These are phyloP conservation scores for Cyberlindnera bimundalis DNA, from an alignment of 805 yeast genomes.

Conservation along the genomic window DNA sequence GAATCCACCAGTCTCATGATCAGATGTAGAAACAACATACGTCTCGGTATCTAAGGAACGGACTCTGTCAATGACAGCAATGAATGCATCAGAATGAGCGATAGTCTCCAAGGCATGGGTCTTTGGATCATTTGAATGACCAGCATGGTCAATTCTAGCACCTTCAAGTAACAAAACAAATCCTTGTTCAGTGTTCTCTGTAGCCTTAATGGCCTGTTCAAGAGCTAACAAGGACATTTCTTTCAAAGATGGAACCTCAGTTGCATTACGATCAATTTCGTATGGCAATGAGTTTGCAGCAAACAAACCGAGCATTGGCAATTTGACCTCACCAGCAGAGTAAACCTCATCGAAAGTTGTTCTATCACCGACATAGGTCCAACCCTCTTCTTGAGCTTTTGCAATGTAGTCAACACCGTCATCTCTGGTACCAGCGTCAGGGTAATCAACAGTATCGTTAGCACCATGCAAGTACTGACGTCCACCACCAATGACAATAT, in stretches of 20 bases:
- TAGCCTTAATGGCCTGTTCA: slow-evolving; percentile 60
- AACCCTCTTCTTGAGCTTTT: slow-evolving; percentile 58
- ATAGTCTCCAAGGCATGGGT: slow-evolving; percentile 89
- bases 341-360: slow-evolving; percentile 50
- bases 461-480: slow-evolving; percentile 73
- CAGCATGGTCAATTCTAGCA: slow-evolving; percentile 92
- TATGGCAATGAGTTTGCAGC: slow-evolving; percentile 75
- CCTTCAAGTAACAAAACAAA: slow-evolving; percentile 87
- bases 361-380: slow-evolving; percentile 62
- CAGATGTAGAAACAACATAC: slow-evolving; percentile 75
- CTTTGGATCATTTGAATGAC: slow-evolving; percentile 88
- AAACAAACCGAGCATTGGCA: slow-evolving; percentile 75
- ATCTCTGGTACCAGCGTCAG: slow-evolving; percentile 53
- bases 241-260: slow-evolving; percentile 65
- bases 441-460: slow-evolving; percentile 26
- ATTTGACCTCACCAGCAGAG: slow-evolving; percentile 48
- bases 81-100: slow-evolving; percentile 79
- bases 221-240: slow-evolving; percentile 76
- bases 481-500: slow-evolving; percentile 88
- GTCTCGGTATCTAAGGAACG: slow-evolving; percentile 72
- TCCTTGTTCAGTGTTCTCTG: slow-evolving; percentile 73
- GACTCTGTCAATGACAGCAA: slow-evolving; percentile 68
- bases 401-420: slow-evolving; percentile 67
- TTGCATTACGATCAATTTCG: slow-evolving; percentile 67
- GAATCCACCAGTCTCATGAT: slow-evolving; percentile 93